phyloP scores from a whole-genome alignment of 305 asterid genomes.

The Fraxinus paxiana region DNA sequence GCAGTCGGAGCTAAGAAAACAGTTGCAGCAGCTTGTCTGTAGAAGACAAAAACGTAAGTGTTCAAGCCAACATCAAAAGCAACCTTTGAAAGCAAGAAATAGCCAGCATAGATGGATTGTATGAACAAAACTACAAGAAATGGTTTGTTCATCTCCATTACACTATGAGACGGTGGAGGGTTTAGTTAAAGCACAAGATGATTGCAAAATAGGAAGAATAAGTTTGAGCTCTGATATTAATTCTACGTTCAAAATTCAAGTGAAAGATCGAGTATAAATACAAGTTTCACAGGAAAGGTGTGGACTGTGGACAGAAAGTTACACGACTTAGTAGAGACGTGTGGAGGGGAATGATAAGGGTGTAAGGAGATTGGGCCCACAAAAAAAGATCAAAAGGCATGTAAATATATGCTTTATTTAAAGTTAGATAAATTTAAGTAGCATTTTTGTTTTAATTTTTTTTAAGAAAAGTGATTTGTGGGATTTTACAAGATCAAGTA shows the following conservation, averaged over 20 bases:
- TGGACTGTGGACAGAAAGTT: not conserved
- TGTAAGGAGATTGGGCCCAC: not conserved
- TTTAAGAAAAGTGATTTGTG: not conserved
- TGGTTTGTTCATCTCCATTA: conserved; percentile 41
- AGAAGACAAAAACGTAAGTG: conserved; percentile 78
- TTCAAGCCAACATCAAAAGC: conserved; percentile 86
- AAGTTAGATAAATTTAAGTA: not conserved
- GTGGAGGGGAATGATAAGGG: not conserved
- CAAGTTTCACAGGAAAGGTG: not conserved
- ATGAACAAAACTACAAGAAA: conserved; percentile 40
- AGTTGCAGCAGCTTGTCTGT: conserved; percentile 81
- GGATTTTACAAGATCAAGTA: not conserved
- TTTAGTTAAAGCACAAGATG: not conserved
- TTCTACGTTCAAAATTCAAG: not conserved
- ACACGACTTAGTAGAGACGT: not conserved
- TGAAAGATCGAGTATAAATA: not conserved
- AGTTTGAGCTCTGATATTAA: not conserved
- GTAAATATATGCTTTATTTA: not conserved
- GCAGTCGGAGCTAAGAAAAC: conserved; percentile 72
- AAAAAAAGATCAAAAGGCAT: not conserved
- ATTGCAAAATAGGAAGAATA: not conserved
- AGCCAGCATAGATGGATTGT: conserved; percentile 65
- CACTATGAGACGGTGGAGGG: not conserved
- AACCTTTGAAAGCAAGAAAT: conserved; percentile 74
- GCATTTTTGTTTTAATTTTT: not conserved